phyloP scores from a whole-genome alignment of 2,329 filamentous ascomycete species.

The Claviceps humidiphila region DNA sequence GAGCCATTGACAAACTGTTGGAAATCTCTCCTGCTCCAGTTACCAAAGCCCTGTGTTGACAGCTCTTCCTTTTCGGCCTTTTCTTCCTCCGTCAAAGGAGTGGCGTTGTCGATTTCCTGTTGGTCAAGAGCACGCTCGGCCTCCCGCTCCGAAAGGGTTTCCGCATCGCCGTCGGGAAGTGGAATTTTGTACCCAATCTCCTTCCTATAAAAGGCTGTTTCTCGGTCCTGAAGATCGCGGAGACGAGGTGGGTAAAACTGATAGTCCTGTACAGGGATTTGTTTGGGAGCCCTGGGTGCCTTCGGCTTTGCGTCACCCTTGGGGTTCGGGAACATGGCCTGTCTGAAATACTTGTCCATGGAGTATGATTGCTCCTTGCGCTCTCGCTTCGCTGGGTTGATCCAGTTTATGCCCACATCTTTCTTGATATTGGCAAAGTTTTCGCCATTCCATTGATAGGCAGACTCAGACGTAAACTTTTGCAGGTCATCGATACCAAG shows the following conservation, averaged over 20 bases:
- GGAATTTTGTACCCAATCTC: slow-evolving; percentile 93
- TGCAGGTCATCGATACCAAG: slow-evolving; percentile 93
- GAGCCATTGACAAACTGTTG: slow-evolving; percentile 96
- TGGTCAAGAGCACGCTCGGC: slow-evolving; percentile 81
- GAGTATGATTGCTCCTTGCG: slow-evolving; percentile 97
- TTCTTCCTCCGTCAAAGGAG: slow-evolving; percentile 78
- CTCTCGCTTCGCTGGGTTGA: slow-evolving; percentile 95
- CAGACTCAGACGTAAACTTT: slow-evolving; percentile 93
- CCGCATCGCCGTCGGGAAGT: slow-evolving; percentile 75
- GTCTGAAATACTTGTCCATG: slow-evolving; percentile 96
- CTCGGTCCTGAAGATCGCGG: slow-evolving; percentile 82
- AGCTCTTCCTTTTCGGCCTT: slow-evolving; percentile 73
- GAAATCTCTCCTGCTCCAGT: slow-evolving; percentile 96
- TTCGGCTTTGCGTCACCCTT: slow-evolving; percentile 85
- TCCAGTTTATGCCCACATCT: slow-evolving; percentile 88
- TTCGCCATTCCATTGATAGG: slow-evolving; percentile 98
- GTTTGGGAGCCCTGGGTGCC: slow-evolving; percentile 88
- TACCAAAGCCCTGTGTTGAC: slow-evolving; percentile 72
- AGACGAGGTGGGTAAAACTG: slow-evolving; percentile 87
- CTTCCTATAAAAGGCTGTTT: slow-evolving; percentile 91
- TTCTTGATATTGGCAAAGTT: slow-evolving; percentile 88
- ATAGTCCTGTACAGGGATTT: slow-evolving; percentile 85
- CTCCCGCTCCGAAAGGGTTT: slow-evolving; percentile 73
- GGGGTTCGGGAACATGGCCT: slow-evolving; percentile 68
- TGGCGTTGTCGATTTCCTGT: slow-evolving; percentile 83